Evolutionary conservation across 257 asterid species (phyloP), one percentile per base, ranked within the genome.

Genomic region (Salvia splendens): DNA sequence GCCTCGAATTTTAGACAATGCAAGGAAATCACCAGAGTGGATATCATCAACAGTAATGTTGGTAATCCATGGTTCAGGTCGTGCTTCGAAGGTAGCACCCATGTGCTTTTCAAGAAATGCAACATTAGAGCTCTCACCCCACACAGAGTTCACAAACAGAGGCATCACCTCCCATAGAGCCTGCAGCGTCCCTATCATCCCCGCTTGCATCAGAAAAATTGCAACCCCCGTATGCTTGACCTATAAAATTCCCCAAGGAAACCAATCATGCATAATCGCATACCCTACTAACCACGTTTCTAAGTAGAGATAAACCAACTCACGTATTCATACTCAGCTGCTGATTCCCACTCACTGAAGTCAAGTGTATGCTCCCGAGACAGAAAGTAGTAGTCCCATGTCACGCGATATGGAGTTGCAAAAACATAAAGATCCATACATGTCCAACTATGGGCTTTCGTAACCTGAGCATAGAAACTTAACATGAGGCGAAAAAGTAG

Each of bases 141-240:
- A 86, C 9, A 59, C 84, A 16, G 92, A 86, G 69, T 84, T 82
- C 32, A 94, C 73, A 46, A 92, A 87, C 67, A 92, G 80, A 47
- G 97, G 96, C 73, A 87, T 73, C 64, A 87, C 89, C 66, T 92
- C 92, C 96, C 96, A 86, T n/a, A 89, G 68, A 33, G 98, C 96
- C 75, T 69, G 64, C 48, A 92, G 87, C 0, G 93, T 89, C 69
- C 95, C 93, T 41, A 92, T 11, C 91, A 86, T 84, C 56, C 97
- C 96, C 2, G 96, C 93, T 82, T 84, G 83, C 91, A 92, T 86
- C 69, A 89, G 93, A 74, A 92, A 92, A 58, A 89, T 85, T 12
- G 97, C 86, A 33, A 92, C 81, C 74, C 97, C 98, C 45, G 73
- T 75, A 14, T 63, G 73, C 73, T 83, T 87, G 14, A 86, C 97